These are phyloP conservation scores for Nigrospora sphaerica DNA, from an alignment of 2,329 filamentous ascomycete species.

Conservation along the genomic window DNA sequence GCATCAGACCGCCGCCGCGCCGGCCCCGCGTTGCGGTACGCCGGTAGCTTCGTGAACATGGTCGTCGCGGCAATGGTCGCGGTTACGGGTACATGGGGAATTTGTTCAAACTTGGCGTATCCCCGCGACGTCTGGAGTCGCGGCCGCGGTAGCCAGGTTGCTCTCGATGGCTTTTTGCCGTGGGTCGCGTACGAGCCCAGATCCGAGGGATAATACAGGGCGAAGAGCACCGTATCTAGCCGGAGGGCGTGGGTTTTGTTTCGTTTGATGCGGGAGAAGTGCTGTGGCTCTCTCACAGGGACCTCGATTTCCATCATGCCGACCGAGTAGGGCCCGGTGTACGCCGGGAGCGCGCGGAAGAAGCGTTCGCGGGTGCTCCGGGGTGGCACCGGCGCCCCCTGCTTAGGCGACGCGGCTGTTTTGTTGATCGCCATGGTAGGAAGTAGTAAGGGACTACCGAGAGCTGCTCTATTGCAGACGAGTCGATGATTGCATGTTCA, in stretches of 20 bases:
- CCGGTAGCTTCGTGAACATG: constrained; percentile 59
- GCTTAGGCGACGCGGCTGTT: neutral
- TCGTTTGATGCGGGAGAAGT: constrained; percentile 32
- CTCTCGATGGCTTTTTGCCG: constrained; percentile 38
- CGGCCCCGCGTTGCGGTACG: constrained; percentile 45
- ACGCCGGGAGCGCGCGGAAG: constrained; percentile 46
- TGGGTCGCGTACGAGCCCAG: constrained; percentile 28
- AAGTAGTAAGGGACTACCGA: neutral
- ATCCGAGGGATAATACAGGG: constrained; percentile 57
- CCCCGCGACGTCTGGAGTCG: constrained; percentile 48
- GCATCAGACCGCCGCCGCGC: neutral
- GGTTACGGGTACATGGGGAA: constrained; percentile 40
- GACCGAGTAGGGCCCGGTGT: constrained; percentile 60
- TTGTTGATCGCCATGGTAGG: neutral
- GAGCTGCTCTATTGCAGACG: too few species aligned
- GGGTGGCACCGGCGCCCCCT: constrained; percentile 6
- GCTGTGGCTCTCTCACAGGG: constrained; percentile 36
- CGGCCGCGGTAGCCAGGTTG: constrained; percentile 57
- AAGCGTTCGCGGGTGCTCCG: constrained; percentile 26
- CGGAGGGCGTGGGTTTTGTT: constrained; percentile 30
- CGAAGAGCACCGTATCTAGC: constrained; percentile 52
- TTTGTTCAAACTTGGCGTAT: constrained; percentile 53
- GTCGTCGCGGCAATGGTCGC: constrained; percentile 48
- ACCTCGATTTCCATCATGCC: constrained; percentile 63
- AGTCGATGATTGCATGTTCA: too few species aligned